Percentiles rank a stretch among this genome's conserved stretches.
Evolutionary conservation across 176 grass and related monocot genomes (phyloP).

Genomic region (Phoenix dactylifera): DNA sequence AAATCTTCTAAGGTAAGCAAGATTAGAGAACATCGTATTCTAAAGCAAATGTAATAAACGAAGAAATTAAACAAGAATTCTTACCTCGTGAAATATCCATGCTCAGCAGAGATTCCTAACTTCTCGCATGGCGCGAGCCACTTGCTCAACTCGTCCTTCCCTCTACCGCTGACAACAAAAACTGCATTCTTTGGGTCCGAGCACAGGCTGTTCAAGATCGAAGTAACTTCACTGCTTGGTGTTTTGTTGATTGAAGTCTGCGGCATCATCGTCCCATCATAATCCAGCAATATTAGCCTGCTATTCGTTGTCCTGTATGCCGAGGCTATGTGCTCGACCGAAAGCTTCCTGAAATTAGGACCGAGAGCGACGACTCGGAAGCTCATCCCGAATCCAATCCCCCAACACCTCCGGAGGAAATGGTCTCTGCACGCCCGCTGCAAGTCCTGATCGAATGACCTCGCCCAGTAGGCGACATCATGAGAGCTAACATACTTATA

Average conservation of each 20-base stretch:
- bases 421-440: conserved; percentile 14
- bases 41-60: too few species aligned
- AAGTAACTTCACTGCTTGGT: neutral
- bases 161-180: conserved; percentile 32
- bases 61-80: neutral
- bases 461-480: conserved; percentile 31
- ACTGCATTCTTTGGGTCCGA: conserved; percentile 26
- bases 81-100: conserved; percentile 45
- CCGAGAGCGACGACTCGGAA: conserved; percentile 19
- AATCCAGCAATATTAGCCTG: conserved; percentile 32
- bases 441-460: conserved; percentile 17
- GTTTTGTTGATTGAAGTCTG: neutral
- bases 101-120: conserved; percentile 33
- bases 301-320: conserved; percentile 11
- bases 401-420: neutral
- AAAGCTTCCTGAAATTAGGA: conserved; percentile 8
- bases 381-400: conserved; percentile 26
- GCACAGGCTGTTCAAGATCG: conserved; percentile 10
- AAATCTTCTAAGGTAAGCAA: too few species aligned
- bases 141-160: conserved; percentile 23
- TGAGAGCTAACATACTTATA: conserved; percentile 26
- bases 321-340: conserved; percentile 1
- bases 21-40: too few species aligned
- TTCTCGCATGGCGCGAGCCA: conserved; percentile 32
- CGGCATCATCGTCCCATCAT: conserved; percentile 32